Evolutionary conservation across 2,329 filamentous ascomycete species (phyloP).

Genomic region (Aspergillus costaricaensis): DNA sequence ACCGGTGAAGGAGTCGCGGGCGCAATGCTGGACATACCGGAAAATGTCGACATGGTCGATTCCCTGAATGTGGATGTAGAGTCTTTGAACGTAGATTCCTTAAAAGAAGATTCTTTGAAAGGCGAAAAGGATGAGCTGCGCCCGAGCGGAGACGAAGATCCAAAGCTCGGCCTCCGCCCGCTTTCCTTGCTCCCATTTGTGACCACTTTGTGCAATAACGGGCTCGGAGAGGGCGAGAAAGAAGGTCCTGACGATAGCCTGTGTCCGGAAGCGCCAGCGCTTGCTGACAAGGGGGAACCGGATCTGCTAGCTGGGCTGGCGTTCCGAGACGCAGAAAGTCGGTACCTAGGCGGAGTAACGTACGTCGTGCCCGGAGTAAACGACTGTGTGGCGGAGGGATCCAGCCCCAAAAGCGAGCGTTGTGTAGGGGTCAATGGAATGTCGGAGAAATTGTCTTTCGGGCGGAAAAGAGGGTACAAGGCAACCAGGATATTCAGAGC

Average conservation of each 20-base stretch:
- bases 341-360: constrained; percentile 84
- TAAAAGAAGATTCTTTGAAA: constrained; percentile 32
- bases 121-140: constrained; percentile 37
- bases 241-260: constrained; percentile 49
- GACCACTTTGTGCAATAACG: constrained; percentile 69
- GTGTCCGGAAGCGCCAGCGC: constrained; percentile 37
- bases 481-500: constrained; percentile 71
- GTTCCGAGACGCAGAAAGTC: constrained; percentile 64
- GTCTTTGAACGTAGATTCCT: not conserved
- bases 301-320: constrained; percentile 43
- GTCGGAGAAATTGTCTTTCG: constrained; percentile 77
- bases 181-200: constrained; percentile 43
- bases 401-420: constrained; percentile 78
- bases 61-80: constrained; percentile 18
- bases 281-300: constrained; percentile 42
- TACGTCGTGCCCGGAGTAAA: constrained; percentile 69
- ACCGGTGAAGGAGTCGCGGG: constrained; percentile 70
- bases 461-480: constrained; percentile 69
- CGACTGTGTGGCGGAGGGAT: constrained; percentile 65
- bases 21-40: constrained; percentile 46
- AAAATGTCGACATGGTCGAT: constrained; percentile 7
- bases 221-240: constrained; percentile 57
- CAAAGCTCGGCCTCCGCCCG: constrained; percentile 55
- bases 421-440: constrained; percentile 90
- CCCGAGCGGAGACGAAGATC: constrained; percentile 50